Conservation (phyloP, 176 grass and related monocot genomes). For the Triticum aestivum region IWGSC_CS_RefSeq_v2.1 NC_057804.1:416821031-416821530, state of each 20-base stretch:
- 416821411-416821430: slow-evolving; percentile 91
- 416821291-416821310: neutral
- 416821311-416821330: neutral
- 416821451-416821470: slow-evolving; percentile 40
- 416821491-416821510: too few species aligned
- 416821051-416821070: neutral
- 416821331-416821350: neutral
- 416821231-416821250: slow-evolving; percentile 76
- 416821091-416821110: slow-evolving; percentile 1
- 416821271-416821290: slow-evolving; percentile 52
- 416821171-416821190: slow-evolving; percentile 89
- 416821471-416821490: neutral
- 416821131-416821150: slow-evolving; percentile 96
- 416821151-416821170: slow-evolving; percentile 92
- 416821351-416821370: slow-evolving; percentile 25
- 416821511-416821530: too few species aligned
- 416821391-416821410: slow-evolving; percentile 75
- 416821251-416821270: slow-evolving; percentile 95
- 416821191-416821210: slow-evolving; percentile 81
- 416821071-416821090: neutral
- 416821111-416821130: slow-evolving; percentile 90
- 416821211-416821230: slow-evolving; percentile 85
- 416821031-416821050: neutral
- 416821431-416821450: slow-evolving; percentile 94
- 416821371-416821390: slow-evolving; percentile 89